Conservation (phyloP, 345 rosid genomes). For the Citrus maxima region DNA sequence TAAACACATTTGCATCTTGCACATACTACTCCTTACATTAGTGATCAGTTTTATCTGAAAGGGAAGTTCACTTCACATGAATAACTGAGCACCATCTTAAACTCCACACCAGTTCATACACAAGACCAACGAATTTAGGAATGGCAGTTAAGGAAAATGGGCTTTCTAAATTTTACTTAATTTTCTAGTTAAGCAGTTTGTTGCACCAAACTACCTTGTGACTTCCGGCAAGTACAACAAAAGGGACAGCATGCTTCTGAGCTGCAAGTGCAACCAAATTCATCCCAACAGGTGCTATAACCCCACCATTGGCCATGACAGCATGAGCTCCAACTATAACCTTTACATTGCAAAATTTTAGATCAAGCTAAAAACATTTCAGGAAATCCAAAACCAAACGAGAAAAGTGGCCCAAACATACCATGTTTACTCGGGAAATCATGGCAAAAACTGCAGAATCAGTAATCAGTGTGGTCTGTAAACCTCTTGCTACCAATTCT, state of each 20-base stretch:
- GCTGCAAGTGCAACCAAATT: conserved; percentile 99
- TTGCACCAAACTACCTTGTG: conserved; percentile 67
- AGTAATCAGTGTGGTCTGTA: conserved; percentile 88
- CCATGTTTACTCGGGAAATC: conserved; percentile 97
- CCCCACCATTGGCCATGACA: conserved; percentile 98
- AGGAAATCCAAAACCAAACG: not conserved
- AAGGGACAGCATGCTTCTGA: conserved; percentile 95
- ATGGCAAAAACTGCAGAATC: conserved; percentile 99
- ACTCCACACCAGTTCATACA: conserved; percentile 8
- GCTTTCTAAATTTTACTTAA: not conserved
- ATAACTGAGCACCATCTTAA: not conserved
- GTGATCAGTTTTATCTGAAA: not conserved
- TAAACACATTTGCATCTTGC: not conserved
- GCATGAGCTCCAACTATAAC: conserved; percentile 99
- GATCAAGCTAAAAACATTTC: conserved; percentile 11
- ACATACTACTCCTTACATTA: not conserved
- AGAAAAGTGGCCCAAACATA: conserved; percentile 20
- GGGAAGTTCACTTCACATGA: not conserved
- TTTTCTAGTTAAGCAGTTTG: not conserved
- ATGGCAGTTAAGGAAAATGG: not conserved
- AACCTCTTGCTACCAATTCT: conserved; percentile 87
- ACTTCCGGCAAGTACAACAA: conserved; percentile 94
- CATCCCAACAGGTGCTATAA: conserved; percentile 95
- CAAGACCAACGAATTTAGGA: not conserved
- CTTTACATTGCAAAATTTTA: conserved; percentile 35